Conservation (phyloP, 805 yeast genomes). For the Saturnispora galanensis region DNA sequence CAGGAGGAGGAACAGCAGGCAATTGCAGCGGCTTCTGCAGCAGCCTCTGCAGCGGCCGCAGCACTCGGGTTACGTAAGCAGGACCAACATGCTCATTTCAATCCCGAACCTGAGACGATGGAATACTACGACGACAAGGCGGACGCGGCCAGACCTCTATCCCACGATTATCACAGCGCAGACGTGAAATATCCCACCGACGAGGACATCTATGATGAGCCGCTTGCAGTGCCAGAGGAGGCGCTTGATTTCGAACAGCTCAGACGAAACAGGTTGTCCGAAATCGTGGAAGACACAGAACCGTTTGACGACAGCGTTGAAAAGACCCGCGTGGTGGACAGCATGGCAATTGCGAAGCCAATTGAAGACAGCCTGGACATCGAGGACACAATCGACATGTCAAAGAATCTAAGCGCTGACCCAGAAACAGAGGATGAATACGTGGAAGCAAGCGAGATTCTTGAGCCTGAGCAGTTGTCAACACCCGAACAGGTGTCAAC, state of each 20-base stretch:
- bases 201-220: slow-evolving; percentile 4
- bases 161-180: slow-evolving; percentile 4
- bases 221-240: slow-evolving; percentile 1
- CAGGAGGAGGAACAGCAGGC: neutral
- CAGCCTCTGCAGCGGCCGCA: slow-evolving; percentile 4
- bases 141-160: neutral
- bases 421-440: neutral
- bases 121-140: neutral
- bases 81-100: slow-evolving; percentile 5
- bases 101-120: neutral
- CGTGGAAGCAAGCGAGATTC: neutral
- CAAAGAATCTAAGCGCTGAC: neutral
- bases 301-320: slow-evolving; percentile 8
- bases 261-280: slow-evolving; percentile 10
- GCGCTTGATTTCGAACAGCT: slow-evolving; percentile 5
- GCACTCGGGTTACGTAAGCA: neutral
- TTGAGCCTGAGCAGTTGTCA: neutral
- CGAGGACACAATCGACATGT: slow-evolving; percentile 1
- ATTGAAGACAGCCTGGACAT: neutral
- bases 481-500: neutral
- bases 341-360: neutral
- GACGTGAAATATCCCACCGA: slow-evolving; percentile 3
- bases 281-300: slow-evolving; percentile 13
- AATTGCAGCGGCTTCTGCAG: slow-evolving; percentile 6
- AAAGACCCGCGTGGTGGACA: slow-evolving; percentile 4